Conservation (phyloP, 148 eudicot species). For the Camellia granthamiana region DNA sequence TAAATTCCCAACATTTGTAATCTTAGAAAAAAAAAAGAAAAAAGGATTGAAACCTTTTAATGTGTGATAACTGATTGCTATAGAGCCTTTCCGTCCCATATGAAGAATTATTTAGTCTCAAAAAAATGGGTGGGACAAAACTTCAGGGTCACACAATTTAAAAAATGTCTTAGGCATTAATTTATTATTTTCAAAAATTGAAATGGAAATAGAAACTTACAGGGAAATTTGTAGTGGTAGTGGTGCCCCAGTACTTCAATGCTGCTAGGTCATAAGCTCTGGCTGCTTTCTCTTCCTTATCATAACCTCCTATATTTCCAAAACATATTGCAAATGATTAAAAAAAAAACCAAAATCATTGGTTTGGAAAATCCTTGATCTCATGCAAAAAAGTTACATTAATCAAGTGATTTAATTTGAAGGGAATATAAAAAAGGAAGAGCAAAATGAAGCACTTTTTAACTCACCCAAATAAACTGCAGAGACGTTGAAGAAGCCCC, state of each 20-base stretch:
- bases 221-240: conserved; percentile 95
- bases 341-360: not conserved
- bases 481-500: conserved; percentile 24
- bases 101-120: too few species aligned
- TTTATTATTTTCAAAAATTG: not conserved
- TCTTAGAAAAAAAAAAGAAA: too few species aligned
- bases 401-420: not conserved
- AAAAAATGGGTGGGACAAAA: too few species aligned
- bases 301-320: conserved; percentile 75
- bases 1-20: not conserved
- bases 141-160: too few species aligned
- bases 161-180: not conserved
- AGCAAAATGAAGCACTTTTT: not conserved
- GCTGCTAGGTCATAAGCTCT: conserved; percentile 98
- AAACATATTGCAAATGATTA: not conserved
- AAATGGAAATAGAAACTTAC: conserved; percentile 35
- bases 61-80: too few species aligned
- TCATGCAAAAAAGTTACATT: not conserved
- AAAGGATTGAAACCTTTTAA: too few species aligned
- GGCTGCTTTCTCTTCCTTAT: conserved; percentile 99
- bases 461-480: conserved; percentile 95
- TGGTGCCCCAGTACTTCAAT: conserved; percentile 92
- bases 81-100: too few species aligned
- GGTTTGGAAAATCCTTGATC: not conserved
- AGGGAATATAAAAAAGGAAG: not conserved